A percentile compares a stretch with the other conserved stretches of the same genome.
Conservation (phyloP, 2,329 filamentous ascomycete genomes). For the Apiospora saccharicola region DNA sequence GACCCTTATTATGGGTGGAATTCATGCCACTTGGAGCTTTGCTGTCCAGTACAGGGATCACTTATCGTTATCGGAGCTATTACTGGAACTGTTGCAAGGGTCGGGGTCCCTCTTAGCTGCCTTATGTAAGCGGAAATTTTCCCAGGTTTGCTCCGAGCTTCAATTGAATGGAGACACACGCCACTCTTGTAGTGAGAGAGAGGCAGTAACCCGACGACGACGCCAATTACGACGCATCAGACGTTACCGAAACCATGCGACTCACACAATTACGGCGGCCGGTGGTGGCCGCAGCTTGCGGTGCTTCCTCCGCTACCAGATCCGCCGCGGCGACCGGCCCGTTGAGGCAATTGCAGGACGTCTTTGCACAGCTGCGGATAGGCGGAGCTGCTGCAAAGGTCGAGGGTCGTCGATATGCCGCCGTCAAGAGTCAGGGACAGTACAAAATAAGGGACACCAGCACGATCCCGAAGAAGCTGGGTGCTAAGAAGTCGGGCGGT, state of each 20-base stretch:
- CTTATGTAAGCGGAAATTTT: slow-evolving; percentile 32
- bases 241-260: slow-evolving; percentile 44
- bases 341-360: slow-evolving; percentile 42
- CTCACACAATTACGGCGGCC: slow-evolving; percentile 54
- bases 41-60: slow-evolving; percentile 36
- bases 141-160: slow-evolving; percentile 25
- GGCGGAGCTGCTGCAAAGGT: slow-evolving; percentile 48
- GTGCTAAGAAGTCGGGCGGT: slow-evolving; percentile 93
- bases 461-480: slow-evolving; percentile 80
- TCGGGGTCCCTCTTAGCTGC: slow-evolving; percentile 5
- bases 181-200: neutral
- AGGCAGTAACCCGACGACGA: slow-evolving; percentile 12
- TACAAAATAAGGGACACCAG: slow-evolving; percentile 70
- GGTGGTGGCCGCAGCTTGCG: slow-evolving; percentile 46
- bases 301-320: slow-evolving; percentile 33
- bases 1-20: neutral
- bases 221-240: neutral
- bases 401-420: slow-evolving; percentile 61
- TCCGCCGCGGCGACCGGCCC: slow-evolving; percentile 25
- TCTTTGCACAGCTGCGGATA: slow-evolving; percentile 42
- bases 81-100: slow-evolving; percentile 10
- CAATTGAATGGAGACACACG: slow-evolving; percentile 20
- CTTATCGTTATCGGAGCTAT: slow-evolving; percentile 37
- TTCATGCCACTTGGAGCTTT: slow-evolving; percentile 21
- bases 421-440: slow-evolving; percentile 70